Percentiles rank a stretch among this genome's conserved stretches.
These are phyloP conservation scores for Xylaria scruposa DNA, from an alignment of 495 filamentous ascomycete species.

Conservation along the genomic window DNA sequence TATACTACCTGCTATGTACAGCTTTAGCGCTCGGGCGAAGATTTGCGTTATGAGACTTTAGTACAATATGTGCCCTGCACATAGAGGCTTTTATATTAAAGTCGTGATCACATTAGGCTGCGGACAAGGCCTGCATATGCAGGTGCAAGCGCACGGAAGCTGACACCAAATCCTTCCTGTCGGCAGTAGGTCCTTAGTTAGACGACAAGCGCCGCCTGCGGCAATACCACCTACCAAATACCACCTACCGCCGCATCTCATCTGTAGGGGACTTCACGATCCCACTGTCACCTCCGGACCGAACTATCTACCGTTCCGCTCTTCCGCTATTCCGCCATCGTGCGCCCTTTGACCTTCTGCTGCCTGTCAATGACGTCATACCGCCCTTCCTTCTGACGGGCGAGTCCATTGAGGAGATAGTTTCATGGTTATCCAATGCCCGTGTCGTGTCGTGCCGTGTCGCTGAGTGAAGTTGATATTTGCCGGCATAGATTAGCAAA, in stretches of 20 bases:
- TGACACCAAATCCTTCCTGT: neutral
- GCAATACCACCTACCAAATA: conserved; percentile 12
- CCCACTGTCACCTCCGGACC: neutral
- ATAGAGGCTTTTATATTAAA: neutral
- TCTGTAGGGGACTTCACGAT: neutral
- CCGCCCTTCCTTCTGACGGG: conserved; percentile 2
- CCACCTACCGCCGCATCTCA: neutral
- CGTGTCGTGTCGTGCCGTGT: neutral
- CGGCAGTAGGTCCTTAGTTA: neutral
- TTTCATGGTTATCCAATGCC: neutral
- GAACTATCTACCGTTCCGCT: neutral
- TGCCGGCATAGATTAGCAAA: neutral
- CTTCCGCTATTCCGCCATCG: neutral
- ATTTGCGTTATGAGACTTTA: neutral
- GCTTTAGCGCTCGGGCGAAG: neutral
- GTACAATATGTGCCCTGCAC: neutral
- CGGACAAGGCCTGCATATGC: neutral
- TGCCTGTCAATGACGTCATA: conserved; percentile 1
- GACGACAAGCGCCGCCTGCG: neutral
- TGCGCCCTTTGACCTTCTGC: neutral
- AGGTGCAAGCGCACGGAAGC: conserved; percentile 8
- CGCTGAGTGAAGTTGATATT: neutral
- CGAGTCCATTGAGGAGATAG: neutral
- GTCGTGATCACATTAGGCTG: neutral
- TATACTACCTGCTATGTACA: neutral